Percentiles rank a stretch among this genome's conserved stretches.
These are phyloP conservation scores for Phytophthora tubulina DNA, from an alignment of 352 stramenopile genomes.

Conservation along the genomic window DNA sequence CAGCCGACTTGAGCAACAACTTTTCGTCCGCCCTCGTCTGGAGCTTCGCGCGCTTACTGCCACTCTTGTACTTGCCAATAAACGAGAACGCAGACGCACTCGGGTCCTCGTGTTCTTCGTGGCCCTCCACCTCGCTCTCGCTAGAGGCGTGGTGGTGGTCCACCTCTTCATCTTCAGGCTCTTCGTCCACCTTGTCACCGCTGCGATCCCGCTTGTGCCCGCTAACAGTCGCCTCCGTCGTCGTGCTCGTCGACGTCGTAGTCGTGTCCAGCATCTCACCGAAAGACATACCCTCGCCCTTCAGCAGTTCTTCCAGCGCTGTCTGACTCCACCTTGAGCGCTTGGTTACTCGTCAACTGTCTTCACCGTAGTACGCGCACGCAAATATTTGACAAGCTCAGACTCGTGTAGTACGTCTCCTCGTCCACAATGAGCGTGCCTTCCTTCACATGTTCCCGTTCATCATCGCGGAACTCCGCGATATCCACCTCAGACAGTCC, in stretches of 20 bases:
- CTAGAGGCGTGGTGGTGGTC: conserved; percentile 34
- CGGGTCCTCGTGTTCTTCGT: conserved; percentile 37
- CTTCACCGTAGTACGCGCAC: conserved; percentile 82
- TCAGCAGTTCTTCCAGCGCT: conserved; percentile 78
- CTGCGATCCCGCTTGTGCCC: conserved; percentile 40
- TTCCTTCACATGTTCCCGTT: conserved; percentile 90
- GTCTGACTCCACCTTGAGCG: conserved; percentile 88
- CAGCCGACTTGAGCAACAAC: conserved; percentile 34
- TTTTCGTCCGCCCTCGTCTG: conserved; percentile 38
- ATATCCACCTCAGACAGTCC: conserved; percentile 90
- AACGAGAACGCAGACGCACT: conserved; percentile 70
- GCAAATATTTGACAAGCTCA: conserved; percentile 85
- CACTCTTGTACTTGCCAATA: conserved; percentile 70
- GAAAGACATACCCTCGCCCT: conserved; percentile 77
- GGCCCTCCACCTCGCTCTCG: conserved; percentile 47
- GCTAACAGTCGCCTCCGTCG: conserved; percentile 13
- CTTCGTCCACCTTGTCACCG: conserved; percentile 24
- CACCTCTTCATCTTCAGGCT: conserved; percentile 25
- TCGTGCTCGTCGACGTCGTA: background rate
- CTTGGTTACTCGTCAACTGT: conserved; percentile 81
- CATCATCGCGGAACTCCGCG: conserved; percentile 85
- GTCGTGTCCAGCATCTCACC: conserved; percentile 64
- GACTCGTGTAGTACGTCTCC: conserved; percentile 81
- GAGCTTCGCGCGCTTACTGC: conserved; percentile 44
- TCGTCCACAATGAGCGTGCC: conserved; percentile 85